Percentiles rank a stretch among this genome's conserved stretches.
Conservation (phyloP, 116 monocot species). For the Cymodocea nodosa region DNA sequence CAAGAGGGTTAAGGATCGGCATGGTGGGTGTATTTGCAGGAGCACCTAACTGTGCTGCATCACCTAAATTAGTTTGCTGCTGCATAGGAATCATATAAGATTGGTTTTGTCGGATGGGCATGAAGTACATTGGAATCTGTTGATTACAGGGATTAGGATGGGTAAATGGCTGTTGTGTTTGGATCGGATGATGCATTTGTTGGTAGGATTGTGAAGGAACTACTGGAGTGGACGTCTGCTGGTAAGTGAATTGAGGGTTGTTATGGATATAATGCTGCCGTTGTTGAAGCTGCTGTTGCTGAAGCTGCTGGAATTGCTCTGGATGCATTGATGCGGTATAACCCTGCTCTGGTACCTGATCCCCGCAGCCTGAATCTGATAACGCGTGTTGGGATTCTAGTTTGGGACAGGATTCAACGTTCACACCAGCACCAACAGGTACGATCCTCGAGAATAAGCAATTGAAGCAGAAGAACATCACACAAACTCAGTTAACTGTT, state of each 20-base stretch:
- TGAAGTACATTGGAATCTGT: constrained; percentile 6
- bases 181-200: constrained; percentile 5
- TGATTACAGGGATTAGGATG: background rate
- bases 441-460: too few species aligned
- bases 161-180: constrained; percentile 4
- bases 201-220: constrained; percentile 4
- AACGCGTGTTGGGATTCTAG: too few species aligned
- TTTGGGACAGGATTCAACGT: too few species aligned
- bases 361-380: too few species aligned
- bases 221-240: constrained; percentile 2
- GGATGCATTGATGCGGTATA: too few species aligned
- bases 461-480: too few species aligned
- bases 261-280: background rate
- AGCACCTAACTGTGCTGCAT: background rate
- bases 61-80: background rate
- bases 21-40: background rate
- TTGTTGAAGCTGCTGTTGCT: background rate
- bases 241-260: background rate
- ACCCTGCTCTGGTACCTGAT: too few species aligned
- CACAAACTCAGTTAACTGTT: too few species aligned
- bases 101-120: background rate
- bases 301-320: constrained; percentile 7
- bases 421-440: too few species aligned
- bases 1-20: too few species aligned
- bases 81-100: constrained; percentile 3